Evolutionary conservation across 2,329 filamentous ascomycete genomes (phyloP).

Genomic region (Penicillium sp.): DNA sequence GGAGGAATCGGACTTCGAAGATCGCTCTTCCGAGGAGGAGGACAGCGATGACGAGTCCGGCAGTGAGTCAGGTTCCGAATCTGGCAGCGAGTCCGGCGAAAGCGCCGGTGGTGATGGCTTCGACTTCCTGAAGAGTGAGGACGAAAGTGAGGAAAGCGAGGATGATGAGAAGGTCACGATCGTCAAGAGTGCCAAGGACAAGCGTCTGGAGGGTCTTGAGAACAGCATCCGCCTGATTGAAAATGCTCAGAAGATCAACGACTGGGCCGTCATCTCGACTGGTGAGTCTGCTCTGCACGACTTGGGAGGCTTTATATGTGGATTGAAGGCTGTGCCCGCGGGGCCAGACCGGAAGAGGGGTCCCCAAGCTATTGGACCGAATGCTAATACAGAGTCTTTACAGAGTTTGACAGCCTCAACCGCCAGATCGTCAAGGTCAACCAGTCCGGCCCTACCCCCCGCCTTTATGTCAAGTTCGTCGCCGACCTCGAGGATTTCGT

Average conservation of each 20-base stretch:
- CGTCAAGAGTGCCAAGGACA: slow-evolving; percentile 98
- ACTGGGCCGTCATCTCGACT: slow-evolving; percentile 89
- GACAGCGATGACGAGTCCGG: slow-evolving; percentile 58
- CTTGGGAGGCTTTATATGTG: background rate
- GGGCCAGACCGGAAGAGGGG: background rate
- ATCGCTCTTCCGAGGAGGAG: slow-evolving; percentile 66
- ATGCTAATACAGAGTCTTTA: slow-evolving; percentile 13
- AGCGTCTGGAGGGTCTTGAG: slow-evolving; percentile 92
- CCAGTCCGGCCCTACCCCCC: slow-evolving; percentile 76
- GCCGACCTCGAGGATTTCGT: slow-evolving; percentile 92
- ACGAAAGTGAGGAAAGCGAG: slow-evolving; percentile 77
- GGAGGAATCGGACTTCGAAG: too few species aligned
- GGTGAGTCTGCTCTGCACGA: slow-evolving; percentile 57
- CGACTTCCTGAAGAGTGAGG: slow-evolving; percentile 78
- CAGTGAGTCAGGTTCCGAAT: slow-evolving; percentile 57
- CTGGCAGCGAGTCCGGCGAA: slow-evolving; percentile 53
- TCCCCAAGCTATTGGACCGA: background rate
- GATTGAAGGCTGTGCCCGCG: background rate
- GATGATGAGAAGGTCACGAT: slow-evolving; percentile 83
- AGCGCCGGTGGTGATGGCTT: slow-evolving; percentile 69
- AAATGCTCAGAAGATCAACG: slow-evolving; percentile 95
- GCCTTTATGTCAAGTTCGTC: slow-evolving; percentile 88
- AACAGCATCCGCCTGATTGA: slow-evolving; percentile 86
- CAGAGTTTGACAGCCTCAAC: slow-evolving; percentile 94
- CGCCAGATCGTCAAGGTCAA: slow-evolving; percentile 78